Conservation (phyloP, 805 yeast genomes). For the Sugiyamaella smithiae region DNA sequence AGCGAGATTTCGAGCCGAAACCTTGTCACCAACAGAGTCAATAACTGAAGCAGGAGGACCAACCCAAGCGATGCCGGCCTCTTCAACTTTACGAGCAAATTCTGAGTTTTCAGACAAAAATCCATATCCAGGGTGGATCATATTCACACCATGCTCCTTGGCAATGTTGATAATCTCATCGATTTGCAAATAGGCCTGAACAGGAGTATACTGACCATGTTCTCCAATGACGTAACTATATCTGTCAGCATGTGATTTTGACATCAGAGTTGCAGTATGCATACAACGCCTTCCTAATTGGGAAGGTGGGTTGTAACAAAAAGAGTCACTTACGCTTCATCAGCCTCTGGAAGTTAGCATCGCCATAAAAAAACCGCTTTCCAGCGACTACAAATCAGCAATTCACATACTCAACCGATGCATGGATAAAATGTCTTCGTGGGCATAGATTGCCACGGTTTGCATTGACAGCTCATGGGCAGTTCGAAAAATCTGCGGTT, state of each 20-base stretch:
- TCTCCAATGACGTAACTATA: conserved; percentile 73
- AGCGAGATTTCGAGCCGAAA: conserved; percentile 88
- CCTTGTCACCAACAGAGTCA: conserved; percentile 96
- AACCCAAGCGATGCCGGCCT: conserved; percentile 89
- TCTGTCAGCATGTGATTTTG: conserved; percentile 3
- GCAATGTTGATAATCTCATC: conserved; percentile 93
- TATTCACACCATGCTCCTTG: conserved; percentile 67
- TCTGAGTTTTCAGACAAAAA: conserved; percentile 80
- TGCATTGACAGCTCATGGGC: conserved; percentile 98
- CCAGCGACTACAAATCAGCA: not conserved
- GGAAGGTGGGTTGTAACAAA: no score
- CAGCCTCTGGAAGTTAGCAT: conserved; percentile 33
- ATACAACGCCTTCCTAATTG: not conserved
- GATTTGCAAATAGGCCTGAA: conserved; percentile 91
- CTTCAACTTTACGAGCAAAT: conserved; percentile 88
- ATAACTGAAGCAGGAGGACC: conserved; percentile 89
- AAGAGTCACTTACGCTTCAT: conserved; percentile 32
- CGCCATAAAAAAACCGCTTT: not conserved
- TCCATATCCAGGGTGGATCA: conserved; percentile 65
- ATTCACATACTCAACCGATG: conserved; percentile 63
- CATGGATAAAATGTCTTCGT: conserved; percentile 92
- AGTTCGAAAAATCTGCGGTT: conserved; percentile 72
- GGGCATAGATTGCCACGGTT: conserved; percentile 95
- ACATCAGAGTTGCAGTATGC: not conserved
- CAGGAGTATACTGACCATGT: conserved; percentile 88